Base-by-base conservation (phyloP, 1,139 yeast species). In the Geotrichum histeridarum region DNA sequence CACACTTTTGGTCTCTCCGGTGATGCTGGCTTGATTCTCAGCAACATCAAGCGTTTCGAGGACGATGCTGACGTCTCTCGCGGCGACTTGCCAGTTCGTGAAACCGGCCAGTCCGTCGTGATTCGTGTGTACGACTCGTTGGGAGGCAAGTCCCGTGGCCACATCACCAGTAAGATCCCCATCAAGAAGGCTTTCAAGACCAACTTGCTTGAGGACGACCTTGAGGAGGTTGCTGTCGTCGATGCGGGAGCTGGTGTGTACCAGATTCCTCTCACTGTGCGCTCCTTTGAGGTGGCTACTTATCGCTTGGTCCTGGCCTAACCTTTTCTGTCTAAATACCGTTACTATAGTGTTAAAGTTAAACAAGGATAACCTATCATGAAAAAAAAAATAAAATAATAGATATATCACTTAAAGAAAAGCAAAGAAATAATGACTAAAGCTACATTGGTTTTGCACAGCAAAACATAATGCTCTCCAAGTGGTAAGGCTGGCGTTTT, bases 41-140 rank as follows among this genome's bases (percentile, higher is more conserved):
- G 94, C 8, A 84, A 89, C 59, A 71, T 93, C 53, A 93, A 93
- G 71, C 80, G 97, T 63, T 90, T 89, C 27, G 98, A 91, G 66
- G 91, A 87, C 66, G 97, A 91, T 66, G 73, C 69, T 39, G 86
- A 79, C 53, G 67, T 70, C 56, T 65, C 70, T 12, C 59, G 63
- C 4, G 73, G 73, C 8, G 59, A 61, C 49, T 57, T 80, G 51
- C 79, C 80, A 7, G 70, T 73, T 32, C 65, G 69, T 32, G 78
- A 77, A 35, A 73, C 74, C 46, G 57, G 62, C 42, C 64, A 63
- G 53, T 66, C 67, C 33, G 72, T 88, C 41, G 76, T 90, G 36
- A 75, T 86, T 38, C 79, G 98, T 63, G 79, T 88, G 0, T 91
- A 89, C 70, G 98, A 91, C 65, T 74, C 95, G 0, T 75, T 91